phyloP scores from a whole-genome alignment of 2,329 filamentous ascomycete genomes.

The Verticillium nubilum region DNA sequence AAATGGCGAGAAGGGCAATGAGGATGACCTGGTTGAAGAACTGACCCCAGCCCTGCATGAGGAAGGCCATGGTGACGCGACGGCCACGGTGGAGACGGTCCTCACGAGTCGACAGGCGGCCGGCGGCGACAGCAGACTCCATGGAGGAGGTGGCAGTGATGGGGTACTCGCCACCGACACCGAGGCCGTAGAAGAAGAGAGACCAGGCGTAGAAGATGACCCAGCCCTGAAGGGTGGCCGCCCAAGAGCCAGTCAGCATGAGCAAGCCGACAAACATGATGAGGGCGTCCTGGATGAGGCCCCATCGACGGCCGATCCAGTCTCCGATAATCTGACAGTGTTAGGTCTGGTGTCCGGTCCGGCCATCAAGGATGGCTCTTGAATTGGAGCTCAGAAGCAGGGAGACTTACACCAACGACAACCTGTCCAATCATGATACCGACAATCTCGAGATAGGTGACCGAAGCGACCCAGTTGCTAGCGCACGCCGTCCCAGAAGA shows the following conservation, averaged over 20 bases:
- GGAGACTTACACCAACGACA: constrained; percentile 64
- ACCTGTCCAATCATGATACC: constrained; percentile 96
- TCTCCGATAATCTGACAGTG: constrained; percentile 46
- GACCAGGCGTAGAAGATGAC: constrained; percentile 96
- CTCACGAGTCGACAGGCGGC: constrained; percentile 82
- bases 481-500: constrained; percentile 58
- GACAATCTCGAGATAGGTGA: constrained; percentile 87
- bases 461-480: constrained; percentile 72
- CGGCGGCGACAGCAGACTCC: constrained; percentile 81
- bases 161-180: constrained; percentile 83
- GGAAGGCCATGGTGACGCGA: constrained; percentile 90
- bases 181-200: constrained; percentile 69
- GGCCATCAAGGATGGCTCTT: no score
- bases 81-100: constrained; percentile 93
- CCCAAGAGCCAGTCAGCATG: constrained; percentile 91
- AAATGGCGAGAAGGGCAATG: constrained; percentile 80
- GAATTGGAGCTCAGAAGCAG: not conserved
- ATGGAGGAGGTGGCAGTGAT: constrained; percentile 96
- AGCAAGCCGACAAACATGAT: constrained; percentile 93
- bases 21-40: constrained; percentile 89
- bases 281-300: constrained; percentile 86
- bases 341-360: no score
- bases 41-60: constrained; percentile 99
- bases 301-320: constrained; percentile 87
- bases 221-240: constrained; percentile 82